These are phyloP conservation scores for Candolleomyces eurysporus DNA, from an alignment of 768 basidiomycete species.

Conservation along the genomic window DNA sequence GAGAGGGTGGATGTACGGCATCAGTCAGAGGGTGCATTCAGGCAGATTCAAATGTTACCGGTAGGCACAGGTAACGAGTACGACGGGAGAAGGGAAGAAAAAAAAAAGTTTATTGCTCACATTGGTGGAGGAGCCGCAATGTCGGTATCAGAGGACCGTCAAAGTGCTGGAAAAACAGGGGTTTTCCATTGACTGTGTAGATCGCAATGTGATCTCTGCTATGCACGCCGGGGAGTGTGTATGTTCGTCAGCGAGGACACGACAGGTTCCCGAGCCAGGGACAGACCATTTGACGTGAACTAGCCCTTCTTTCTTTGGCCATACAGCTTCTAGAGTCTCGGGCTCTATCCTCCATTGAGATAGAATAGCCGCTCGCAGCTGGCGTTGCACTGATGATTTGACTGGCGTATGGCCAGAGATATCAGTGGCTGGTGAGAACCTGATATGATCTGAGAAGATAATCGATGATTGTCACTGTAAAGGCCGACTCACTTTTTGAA, in stretches of 20 bases:
- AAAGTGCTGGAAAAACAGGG: constrained; percentile 94
- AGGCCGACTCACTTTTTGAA: constrained; percentile 7
- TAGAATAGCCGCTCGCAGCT: constrained; percentile 76
- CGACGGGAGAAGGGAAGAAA: constrained; percentile 1
- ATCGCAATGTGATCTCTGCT: constrained; percentile 97
- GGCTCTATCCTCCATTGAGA: constrained; percentile 81
- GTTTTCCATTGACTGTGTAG: constrained; percentile 83
- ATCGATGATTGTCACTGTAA: not conserved
- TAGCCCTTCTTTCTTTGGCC: constrained; percentile 98
- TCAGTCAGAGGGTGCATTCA: constrained; percentile 3
- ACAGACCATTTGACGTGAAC: constrained; percentile 91
- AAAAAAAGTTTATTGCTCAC: constrained; percentile 43
- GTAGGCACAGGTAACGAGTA: constrained; percentile 1
- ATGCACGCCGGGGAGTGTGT: constrained; percentile 21
- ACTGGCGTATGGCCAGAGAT: constrained; percentile 88
- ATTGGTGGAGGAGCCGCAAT: constrained; percentile 86
- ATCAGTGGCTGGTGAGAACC: constrained; percentile 74
- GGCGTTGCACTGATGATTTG: constrained; percentile 91
- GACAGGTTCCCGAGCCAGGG: constrained; percentile 9
- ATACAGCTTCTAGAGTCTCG: constrained; percentile 84
- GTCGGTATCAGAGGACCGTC: constrained; percentile 93
- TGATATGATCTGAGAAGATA: constrained; percentile 22
- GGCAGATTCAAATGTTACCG: constrained; percentile 4
- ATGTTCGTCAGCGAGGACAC: not conserved
- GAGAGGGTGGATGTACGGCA: constrained; percentile 11